These are phyloP conservation scores for Endoconidiophora laricicola DNA, from an alignment of 2,329 filamentous ascomycete genomes.

Conservation along the genomic window DNA sequence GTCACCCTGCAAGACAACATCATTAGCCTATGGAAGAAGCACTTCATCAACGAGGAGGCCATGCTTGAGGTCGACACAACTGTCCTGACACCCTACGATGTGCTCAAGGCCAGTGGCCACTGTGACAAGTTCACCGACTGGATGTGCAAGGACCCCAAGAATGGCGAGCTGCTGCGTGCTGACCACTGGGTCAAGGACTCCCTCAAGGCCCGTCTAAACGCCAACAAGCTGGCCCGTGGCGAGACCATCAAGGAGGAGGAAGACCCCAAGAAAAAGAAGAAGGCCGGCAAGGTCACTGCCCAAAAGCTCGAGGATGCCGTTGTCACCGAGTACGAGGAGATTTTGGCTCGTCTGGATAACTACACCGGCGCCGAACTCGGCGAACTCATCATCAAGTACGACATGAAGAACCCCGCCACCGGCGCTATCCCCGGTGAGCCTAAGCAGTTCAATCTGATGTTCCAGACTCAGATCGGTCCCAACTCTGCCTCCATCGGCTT, in stretches of 20 bases:
- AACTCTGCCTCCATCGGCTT: slow-evolving; percentile 76
- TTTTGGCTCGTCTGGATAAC: slow-evolving; percentile 88
- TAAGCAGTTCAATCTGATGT: slow-evolving; percentile 96
- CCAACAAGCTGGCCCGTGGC: slow-evolving; percentile 82
- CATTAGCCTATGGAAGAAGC: slow-evolving; percentile 77
- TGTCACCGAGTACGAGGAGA: slow-evolving; percentile 78
- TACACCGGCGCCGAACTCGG: slow-evolving; percentile 78
- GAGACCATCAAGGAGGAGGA: slow-evolving; percentile 65
- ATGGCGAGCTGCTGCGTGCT: slow-evolving; percentile 86
- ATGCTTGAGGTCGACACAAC: slow-evolving; percentile 94
- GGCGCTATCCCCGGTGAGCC: slow-evolving; percentile 62
- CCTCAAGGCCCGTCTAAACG: slow-evolving; percentile 71
- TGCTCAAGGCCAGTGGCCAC: slow-evolving; percentile 90
- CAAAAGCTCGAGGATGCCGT: slow-evolving; percentile 77
- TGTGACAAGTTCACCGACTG: slow-evolving; percentile 97
- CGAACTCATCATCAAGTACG: slow-evolving; percentile 74
- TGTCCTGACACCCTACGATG: slow-evolving; percentile 80
- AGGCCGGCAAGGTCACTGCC: slow-evolving; percentile 55
- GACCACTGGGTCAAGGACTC: slow-evolving; percentile 95
- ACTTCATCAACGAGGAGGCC: slow-evolving; percentile 84
- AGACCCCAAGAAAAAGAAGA: slow-evolving; percentile 69
- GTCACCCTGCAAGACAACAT: slow-evolving; percentile 77
- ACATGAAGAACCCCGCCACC: slow-evolving; percentile 73
- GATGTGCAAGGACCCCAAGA: slow-evolving; percentile 99
- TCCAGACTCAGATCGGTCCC: slow-evolving; percentile 85